Base-by-base conservation (phyloP, 202 grass and related monocot species). In the Bolboschoenoplectus hybrid region DNA sequence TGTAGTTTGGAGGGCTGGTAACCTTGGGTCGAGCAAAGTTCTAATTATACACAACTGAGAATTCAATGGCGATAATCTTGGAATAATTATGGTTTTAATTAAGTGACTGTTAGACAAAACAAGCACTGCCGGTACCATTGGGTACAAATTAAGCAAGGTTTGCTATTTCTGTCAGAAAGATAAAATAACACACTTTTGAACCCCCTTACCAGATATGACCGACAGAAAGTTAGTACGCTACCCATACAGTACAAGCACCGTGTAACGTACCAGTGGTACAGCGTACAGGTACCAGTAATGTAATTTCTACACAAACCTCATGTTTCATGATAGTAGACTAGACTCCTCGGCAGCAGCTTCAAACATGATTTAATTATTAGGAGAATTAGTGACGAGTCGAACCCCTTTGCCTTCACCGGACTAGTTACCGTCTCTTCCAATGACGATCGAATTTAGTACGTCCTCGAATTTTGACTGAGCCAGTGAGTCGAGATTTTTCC, bases 281-380 rank as follows among this genome's bases (percentile, higher is more conserved):
- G 26, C 11, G 49, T 51, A 51, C 26, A 10, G 19, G 56, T 34
- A 61, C 32, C n/a, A 49, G 3, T 5, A 63, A 51, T 63, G 61
- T 63, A 34, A 63, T 26, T 7, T 56, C 0, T 20, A 75, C 41
- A 89, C 82, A n/a, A 85, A 97, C 94, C 94, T 97, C 86, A 67
- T 91, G 5, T 85, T n/a, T 91, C 26, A 26, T 92, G 67, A 94
- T 91, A 47, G 80, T 92, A 73, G 81, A 26, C 26, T 67, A 74
- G 94, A 92, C 38, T 92, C 89, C 86, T 97, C 94, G 90, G 92
- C 85, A 66, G 92, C 88, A 69, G 91, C 85, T 92, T 26, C 94
- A 92, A 70, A 92, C 85, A 85, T 88, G 79, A 71, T 92, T 94
- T 83, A 92, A 26, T 26, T 26, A 26, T 26, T 26, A 26, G 87